Conservation (phyloP, 495 filamentous ascomycete species). For the Cryomyces antarcticus region DNA sequence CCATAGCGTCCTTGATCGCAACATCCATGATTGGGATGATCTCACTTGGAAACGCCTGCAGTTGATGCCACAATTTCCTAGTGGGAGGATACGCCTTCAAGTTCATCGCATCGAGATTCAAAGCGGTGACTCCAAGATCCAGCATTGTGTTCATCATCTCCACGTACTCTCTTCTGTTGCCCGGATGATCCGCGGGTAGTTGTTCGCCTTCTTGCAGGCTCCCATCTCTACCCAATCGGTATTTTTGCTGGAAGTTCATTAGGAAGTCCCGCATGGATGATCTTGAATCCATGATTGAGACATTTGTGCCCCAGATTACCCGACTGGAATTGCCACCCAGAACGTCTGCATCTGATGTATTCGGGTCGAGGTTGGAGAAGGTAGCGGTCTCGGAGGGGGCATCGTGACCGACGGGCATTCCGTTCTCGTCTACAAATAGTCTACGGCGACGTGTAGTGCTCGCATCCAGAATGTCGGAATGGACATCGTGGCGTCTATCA, state of each 20-base stretch:
- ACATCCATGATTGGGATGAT: constrained; percentile 95
- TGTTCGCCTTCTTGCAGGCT: constrained; percentile 44
- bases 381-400: constrained; percentile 55
- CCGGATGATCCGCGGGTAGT: constrained; percentile 30
- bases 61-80: constrained; percentile 83
- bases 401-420: constrained; percentile 40
- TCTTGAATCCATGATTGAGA: constrained; percentile 79
- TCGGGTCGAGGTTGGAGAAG: constrained; percentile 70
- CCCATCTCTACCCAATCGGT: constrained; percentile 76
- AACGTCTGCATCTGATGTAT: constrained; percentile 77
- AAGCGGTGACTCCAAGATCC: constrained; percentile 53
- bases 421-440: constrained; percentile 65
- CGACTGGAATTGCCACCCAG: constrained; percentile 61
- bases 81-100: constrained; percentile 87
- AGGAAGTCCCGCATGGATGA: constrained; percentile 78
- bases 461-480: constrained; percentile 52
- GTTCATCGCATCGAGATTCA: constrained; percentile 78
- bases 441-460: constrained; percentile 41
- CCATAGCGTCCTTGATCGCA: constrained; percentile 76
- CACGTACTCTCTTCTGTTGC: constrained; percentile 55
- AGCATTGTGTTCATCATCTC: constrained; percentile 80
- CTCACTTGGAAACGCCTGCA: constrained; percentile 81
- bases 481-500: constrained; percentile 57
- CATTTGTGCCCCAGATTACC: constrained; percentile 94
- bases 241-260: constrained; percentile 73